Conservation (phyloP, 129 eudicot species). For the Helianthus tuberosus region DNA sequence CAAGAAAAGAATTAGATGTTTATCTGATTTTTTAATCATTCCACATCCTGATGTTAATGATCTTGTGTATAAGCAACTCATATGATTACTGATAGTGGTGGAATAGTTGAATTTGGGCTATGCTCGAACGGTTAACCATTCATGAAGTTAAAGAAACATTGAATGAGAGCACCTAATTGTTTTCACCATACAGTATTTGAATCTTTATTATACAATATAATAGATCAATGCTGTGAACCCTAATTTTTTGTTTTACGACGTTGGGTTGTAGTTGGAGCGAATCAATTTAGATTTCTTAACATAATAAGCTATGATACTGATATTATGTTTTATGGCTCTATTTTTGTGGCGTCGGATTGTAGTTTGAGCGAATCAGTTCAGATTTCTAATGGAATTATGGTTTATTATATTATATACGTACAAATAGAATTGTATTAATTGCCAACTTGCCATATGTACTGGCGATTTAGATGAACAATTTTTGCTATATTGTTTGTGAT, state of each 20-base stretch:
- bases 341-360: neutral
- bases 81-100: no score
- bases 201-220: neutral
- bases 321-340: neutral
- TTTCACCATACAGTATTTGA: neutral
- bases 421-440: constrained; percentile 4
- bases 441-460: neutral
- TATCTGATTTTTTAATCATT: neutral
- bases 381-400: neutral
- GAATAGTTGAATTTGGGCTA: no score
- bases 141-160: neutral
- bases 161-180: neutral
- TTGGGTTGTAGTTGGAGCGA: neutral
- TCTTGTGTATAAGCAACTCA: neutral
- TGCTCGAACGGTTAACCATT: neutral
- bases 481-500: neutral
- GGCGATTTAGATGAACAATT: neutral
- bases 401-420: neutral
- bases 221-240: neutral
- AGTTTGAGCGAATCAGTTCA: constrained; percentile 1
- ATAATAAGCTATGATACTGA: neutral
- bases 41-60: neutral
- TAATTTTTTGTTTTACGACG: neutral
- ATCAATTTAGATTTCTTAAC: no score
- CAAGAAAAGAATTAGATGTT: no score